A percentile compares a stretch with the other conserved stretches of the same genome.
Evolutionary conservation across 1,284 basidiomycete genomes (phyloP).

Genomic region (Ceratobasidium sp.): DNA sequence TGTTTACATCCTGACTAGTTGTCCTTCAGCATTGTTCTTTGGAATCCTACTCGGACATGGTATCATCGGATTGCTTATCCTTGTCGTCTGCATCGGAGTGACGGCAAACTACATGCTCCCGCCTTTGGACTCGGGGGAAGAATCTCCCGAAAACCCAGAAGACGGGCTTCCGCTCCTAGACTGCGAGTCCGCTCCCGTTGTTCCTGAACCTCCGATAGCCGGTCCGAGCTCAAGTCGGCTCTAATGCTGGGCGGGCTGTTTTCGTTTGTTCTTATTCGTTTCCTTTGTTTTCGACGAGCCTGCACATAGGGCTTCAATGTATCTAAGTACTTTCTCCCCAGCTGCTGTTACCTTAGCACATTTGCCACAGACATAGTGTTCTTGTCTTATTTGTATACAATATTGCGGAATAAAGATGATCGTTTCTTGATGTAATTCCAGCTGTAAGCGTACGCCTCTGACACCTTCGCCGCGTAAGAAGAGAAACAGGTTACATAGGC

Average conservation of each 20-base stretch:
- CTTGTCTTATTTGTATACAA: constrained; percentile 12
- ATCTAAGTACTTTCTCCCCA: not conserved
- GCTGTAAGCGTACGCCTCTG: not conserved
- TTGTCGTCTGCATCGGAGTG: constrained; percentile 81
- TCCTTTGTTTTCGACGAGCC: not conserved
- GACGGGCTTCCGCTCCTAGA: constrained; percentile 40
- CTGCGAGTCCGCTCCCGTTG: constrained; percentile 42
- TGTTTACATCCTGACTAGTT: not conserved
- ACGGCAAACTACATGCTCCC: constrained; percentile 62
- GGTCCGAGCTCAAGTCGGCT: constrained; percentile 35
- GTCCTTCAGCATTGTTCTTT: constrained; percentile 5
- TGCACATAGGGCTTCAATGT: not conserved
- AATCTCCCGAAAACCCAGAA: constrained; percentile 18
- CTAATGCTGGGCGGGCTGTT: not conserved
- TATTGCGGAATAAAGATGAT: not conserved
- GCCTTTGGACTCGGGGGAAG: constrained; percentile 13
- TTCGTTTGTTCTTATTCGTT: not conserved
- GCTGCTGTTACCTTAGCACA: not conserved
- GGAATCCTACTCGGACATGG: constrained; percentile 40
- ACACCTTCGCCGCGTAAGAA: too few relatives aligned
- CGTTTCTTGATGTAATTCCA: constrained; percentile 15
- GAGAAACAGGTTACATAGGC: too few relatives aligned
- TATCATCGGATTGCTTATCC: constrained; percentile 82
- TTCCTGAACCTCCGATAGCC: constrained; percentile 28
- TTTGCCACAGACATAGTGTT: not conserved